phyloP scores from a whole-genome alignment of 306 rosid genomes.

The Ceratonia siliqua region DNA sequence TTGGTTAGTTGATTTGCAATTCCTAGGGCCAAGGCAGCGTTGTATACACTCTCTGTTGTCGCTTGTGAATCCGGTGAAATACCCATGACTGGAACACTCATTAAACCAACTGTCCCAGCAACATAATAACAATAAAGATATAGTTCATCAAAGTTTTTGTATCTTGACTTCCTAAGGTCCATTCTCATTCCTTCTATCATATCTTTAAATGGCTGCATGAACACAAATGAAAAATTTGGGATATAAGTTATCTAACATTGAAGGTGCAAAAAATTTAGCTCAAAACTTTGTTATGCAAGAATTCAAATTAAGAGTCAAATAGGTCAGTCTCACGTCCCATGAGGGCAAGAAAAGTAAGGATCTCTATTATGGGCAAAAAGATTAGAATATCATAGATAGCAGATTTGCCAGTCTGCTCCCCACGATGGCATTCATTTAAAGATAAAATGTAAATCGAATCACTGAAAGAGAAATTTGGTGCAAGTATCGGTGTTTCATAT shows the following conservation, averaged over 20 bases:
- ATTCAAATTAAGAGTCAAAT: not conserved
- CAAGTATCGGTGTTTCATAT: not conserved
- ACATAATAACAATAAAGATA: conserved; percentile 66
- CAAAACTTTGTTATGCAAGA: not conserved
- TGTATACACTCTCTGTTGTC: conserved; percentile 57
- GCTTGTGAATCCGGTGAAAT: conserved; percentile 51
- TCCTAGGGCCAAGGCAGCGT: conserved; percentile 62
- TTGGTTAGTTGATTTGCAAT: conserved; percentile 66
- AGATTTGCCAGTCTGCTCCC: not conserved
- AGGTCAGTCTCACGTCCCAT: not conserved
- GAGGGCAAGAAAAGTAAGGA: not conserved
- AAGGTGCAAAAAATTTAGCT: not conserved
- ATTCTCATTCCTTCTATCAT: conserved; percentile 67
- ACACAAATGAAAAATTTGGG: not conserved
- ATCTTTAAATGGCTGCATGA: conserved; percentile 58
- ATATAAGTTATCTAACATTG: conserved; percentile 5
- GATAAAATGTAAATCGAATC: not conserved
- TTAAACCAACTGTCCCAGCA: conserved; percentile 65
- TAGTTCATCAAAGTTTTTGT: conserved; percentile 55
- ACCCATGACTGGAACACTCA: conserved; percentile 70
- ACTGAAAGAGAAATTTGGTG: not conserved
- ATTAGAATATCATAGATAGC: not conserved
- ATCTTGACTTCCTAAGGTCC: conserved; percentile 56
- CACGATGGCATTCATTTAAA: not conserved
- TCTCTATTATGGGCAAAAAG: not conserved